Evolutionary conservation across 2,329 filamentous ascomycete species (phyloP), one percentile per base, ranked within the genome.

Genomic region (Penicillium sp.): DNA sequence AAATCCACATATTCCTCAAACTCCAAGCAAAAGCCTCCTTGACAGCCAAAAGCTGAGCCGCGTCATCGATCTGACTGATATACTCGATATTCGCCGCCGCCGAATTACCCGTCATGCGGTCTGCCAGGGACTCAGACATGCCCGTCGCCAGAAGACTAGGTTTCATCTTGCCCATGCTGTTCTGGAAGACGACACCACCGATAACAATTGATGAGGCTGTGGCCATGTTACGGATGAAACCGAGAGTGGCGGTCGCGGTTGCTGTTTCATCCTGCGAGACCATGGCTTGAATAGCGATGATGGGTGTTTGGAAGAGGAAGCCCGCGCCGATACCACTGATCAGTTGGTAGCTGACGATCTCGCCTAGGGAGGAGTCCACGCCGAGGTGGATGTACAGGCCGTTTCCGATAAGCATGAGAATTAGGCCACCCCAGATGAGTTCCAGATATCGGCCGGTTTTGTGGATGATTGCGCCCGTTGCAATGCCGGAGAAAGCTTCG

Each of bases 111-210:
- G 81, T 77, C 71, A 67, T 80, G 47, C 61, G 63, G 19, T 56
- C 61, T 4, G 61, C 70, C 59, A 65, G 70, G 8, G 40, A 70
- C 40, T 56, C 68, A 42, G 62, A 71, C 44, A 76, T 65, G 1
- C 76, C 73, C 4, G 70, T 85, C 88, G 22, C 89, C 84, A 15
- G 86, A 83, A 38, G 89, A 86, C 60, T 84, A 82, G 65, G 80
- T 88, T 3, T 85, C 75, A 33, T 68, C 12, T 66, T 77, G 69
- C 24, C 78, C 75, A 76, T 77, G 56, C 33, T 74, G 73, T 93
- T 93, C 76, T 92, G 88, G 78, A 93, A 93, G 40, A 93, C 84
- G 50, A 92, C 89, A n/a, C 89, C 88, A 26, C 91, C 91, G 42
- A 93, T 82, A 1, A 92, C 89, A 56, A 92, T 84, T 0, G 87